Conservation (phyloP, 148 eudicot genomes). For the Pouteria glomerata region DNA sequence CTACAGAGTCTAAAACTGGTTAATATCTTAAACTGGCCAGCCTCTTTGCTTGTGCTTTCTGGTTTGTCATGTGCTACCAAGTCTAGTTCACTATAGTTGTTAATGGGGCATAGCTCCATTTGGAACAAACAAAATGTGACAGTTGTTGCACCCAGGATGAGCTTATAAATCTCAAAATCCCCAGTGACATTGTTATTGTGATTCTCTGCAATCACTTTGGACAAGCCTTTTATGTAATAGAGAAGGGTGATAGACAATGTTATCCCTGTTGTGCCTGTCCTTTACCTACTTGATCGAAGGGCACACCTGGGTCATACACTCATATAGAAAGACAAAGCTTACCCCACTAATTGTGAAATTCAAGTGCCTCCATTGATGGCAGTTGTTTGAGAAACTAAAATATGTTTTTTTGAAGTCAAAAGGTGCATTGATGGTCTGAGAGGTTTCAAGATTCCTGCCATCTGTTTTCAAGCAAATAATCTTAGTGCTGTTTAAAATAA, state of each 20-base stretch:
- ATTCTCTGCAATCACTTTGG: no score
- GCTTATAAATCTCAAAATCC: no score
- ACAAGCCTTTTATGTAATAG: no score
- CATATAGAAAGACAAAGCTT: neutral
- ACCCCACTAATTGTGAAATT: neutral
- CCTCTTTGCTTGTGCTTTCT: no score
- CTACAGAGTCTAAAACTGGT: no score
- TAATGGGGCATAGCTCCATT: no score
- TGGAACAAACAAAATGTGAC: no score
- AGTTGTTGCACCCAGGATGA: no score
- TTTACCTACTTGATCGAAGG: neutral
- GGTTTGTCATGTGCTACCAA: no score
- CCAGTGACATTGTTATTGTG: no score
- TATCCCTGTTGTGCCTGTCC: neutral
- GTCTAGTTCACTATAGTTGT: no score
- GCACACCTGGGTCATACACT: neutral
- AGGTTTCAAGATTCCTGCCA: neutral
- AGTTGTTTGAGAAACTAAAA: neutral
- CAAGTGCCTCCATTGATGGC: neutral
- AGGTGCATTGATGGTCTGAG: neutral
- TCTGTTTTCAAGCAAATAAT: neutral
- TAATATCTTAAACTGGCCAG: no score
- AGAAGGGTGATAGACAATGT: neutral
- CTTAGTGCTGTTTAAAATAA: neutral
- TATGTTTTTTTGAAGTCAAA: neutral